Evolutionary conservation across 2,329 filamentous ascomycete species (phyloP).

Genomic region (Aspergillus felis): DNA sequence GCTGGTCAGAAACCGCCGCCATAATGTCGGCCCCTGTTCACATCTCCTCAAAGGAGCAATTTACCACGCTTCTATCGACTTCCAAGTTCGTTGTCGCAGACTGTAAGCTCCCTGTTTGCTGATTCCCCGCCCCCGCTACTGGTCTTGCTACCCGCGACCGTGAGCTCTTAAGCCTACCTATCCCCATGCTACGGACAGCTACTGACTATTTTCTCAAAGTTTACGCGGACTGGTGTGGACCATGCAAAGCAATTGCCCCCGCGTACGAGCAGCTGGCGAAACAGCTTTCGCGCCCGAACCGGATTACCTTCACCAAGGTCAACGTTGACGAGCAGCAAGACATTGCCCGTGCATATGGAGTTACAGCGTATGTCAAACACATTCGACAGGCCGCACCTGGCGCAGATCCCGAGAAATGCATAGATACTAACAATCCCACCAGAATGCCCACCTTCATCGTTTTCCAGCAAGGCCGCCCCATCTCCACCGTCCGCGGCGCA

Average conservation of each 20-base stretch:
- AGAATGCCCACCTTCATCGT: slow-evolving; percentile 90
- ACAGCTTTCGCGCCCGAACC: slow-evolving; percentile 65
- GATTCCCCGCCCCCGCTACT: slow-evolving; percentile 3
- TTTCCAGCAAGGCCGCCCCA: slow-evolving; percentile 67
- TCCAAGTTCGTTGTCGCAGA: slow-evolving; percentile 81
- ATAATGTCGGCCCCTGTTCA: slow-evolving; percentile 43
- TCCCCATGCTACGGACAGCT: not conserved
- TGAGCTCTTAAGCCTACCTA: not conserved
- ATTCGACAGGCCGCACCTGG: not conserved
- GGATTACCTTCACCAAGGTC: slow-evolving; percentile 82
- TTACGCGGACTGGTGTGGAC: slow-evolving; percentile 80
- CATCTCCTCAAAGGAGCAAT: slow-evolving; percentile 64
- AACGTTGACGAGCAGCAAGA: slow-evolving; percentile 74
- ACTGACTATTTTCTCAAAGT: slow-evolving; percentile 51
- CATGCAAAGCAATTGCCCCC: slow-evolving; percentile 80
- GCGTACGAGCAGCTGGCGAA: slow-evolving; percentile 73
- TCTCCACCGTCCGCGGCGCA: slow-evolving; percentile 69
- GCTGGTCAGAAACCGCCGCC: slow-evolving; percentile 13
- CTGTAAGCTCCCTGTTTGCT: slow-evolving; percentile 58
- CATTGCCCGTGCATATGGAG: slow-evolving; percentile 67
- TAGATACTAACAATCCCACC: slow-evolving; percentile 1
- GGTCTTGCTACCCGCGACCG: slow-evolving; percentile 10
- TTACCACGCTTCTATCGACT: slow-evolving; percentile 63
- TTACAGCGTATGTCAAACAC: slow-evolving; percentile 57
- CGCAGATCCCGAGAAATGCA: not conserved